A percentile compares a stretch with the other conserved stretches of the same genome.
Conservation (phyloP, 495 filamentous ascomycete species). For the Neurospora pannonica region DNA sequence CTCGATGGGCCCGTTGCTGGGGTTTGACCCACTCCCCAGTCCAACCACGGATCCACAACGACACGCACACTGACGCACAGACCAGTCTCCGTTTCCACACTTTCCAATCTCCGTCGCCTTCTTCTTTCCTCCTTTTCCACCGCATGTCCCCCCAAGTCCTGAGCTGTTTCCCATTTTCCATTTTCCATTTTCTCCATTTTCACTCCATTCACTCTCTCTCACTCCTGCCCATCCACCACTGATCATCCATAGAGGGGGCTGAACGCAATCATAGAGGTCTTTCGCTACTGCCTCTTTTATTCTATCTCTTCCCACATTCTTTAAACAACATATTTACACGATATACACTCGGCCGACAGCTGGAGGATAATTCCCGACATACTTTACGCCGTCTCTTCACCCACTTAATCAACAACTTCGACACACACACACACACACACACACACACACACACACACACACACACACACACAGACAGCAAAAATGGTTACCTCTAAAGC, state of each 20-base stretch:
- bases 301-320: not conserved
- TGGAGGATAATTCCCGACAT: not conserved
- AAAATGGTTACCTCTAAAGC: slow-evolving; percentile 36
- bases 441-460: not conserved
- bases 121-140: not conserved
- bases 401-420: not conserved
- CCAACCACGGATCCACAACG: not conserved
- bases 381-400: not conserved
- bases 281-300: not conserved
- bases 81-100: not conserved
- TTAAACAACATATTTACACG: not conserved
- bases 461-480: slow-evolving; percentile 1
- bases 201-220: not conserved
- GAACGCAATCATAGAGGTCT: not conserved
- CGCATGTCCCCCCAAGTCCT: not conserved
- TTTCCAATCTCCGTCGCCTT: not conserved
- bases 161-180: not conserved
- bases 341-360: not conserved
- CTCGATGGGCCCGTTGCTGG: not conserved
- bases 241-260: not conserved
- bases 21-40: not conserved
- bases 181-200: not conserved
- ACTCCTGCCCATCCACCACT: not conserved
- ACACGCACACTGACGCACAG: not conserved
- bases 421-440: not conserved